Conservation (phyloP, 257 asterid genomes). For the Forsythia suspensa region DNA sequence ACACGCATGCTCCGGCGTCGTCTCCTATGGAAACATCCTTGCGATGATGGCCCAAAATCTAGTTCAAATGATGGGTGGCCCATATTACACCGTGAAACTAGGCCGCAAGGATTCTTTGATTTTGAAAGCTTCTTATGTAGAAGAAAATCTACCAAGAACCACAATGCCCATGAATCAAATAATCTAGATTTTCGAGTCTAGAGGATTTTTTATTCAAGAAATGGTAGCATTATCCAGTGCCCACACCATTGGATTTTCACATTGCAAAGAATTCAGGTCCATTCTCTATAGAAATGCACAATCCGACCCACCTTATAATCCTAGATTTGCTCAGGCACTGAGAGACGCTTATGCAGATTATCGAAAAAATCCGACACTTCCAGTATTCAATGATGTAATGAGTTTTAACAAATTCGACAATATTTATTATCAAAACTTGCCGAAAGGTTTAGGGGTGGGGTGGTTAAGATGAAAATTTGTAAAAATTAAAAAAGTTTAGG, state of each 20-base stretch:
- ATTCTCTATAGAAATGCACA: conserved; percentile 46
- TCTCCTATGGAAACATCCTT: too few species aligned
- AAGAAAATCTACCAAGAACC: conserved; percentile 72
- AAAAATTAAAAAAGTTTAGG: too few species aligned
- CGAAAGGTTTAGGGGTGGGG: too few species aligned
- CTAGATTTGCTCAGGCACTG: conserved; percentile 57
- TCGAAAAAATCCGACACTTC: conserved; percentile 56
- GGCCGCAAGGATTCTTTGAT: too few species aligned
- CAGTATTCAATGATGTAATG: conserved; percentile 85
- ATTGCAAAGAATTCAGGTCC: conserved; percentile 80
- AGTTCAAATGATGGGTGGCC: too few species aligned
- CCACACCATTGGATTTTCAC: conserved; percentile 93
- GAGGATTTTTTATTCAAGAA: conserved; percentile 63
- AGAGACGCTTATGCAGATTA: conserved; percentile 60
- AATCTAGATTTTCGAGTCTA: conserved; percentile 49
- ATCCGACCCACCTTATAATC: conserved; percentile 66
- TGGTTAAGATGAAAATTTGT: too few species aligned
- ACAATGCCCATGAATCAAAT: conserved; percentile 60
- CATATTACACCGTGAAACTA: too few species aligned
- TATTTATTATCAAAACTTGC: too few species aligned
- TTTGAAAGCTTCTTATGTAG: too few species aligned
- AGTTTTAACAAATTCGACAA: too few species aligned
- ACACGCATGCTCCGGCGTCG: too few species aligned
- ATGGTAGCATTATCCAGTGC: conserved; percentile 90
- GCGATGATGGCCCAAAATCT: too few species aligned